Base-by-base conservation (phyloP, 768 basidiomycete species). In the Pseudohyphozyma bogoriensis region DNA sequence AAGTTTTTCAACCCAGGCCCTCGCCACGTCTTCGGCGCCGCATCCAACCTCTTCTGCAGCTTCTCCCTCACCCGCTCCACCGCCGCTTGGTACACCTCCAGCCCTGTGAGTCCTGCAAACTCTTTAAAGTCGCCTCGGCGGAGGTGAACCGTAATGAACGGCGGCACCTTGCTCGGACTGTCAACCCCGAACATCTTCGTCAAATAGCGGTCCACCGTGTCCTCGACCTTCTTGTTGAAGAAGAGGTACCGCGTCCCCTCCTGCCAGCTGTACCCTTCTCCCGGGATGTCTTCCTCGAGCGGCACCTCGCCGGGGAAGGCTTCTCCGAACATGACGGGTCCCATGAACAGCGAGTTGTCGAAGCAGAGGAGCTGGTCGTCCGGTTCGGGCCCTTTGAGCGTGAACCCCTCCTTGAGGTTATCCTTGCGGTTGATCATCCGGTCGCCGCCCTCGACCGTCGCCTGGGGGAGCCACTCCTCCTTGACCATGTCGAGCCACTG, bases 301-400 rank as follows among this genome's bases (percentile, higher is more conserved):
- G 62, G 57, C 3, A 12, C 36, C 1, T 20, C 26, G 28, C 39
- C 32, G 2, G 58, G 51, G 33, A 39, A 56, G n/a, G 52, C 29
- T 20, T 59, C 55, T 18, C 26, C 32, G 45, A 62, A 62, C 65
- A 66, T 66, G 58, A 63, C 51, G 5, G 65, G 56, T 0, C 62
- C 59, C 24, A 67, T 18, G 57, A 67, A 67, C 33, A 67, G 59
- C 22, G 65, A 55, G 53, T 63, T 63, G 59, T 67, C 65, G 59
- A 63, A 59, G 52, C 62, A 63, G 29, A 61, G 47, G 35, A 67
- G 9, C 46, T 67, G 65, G 40, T 67, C 62, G 20, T 42, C 35
- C 1, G 65, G 65, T 10, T 45, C 13, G 3, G 31, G 31, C 5
- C 45, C 4, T 1, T 6, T 7, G 10, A 62, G 52, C 4, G 32